Evolutionary conservation across 2,329 filamentous ascomycete species (phyloP).

Genomic region (Amauroascus niger): DNA sequence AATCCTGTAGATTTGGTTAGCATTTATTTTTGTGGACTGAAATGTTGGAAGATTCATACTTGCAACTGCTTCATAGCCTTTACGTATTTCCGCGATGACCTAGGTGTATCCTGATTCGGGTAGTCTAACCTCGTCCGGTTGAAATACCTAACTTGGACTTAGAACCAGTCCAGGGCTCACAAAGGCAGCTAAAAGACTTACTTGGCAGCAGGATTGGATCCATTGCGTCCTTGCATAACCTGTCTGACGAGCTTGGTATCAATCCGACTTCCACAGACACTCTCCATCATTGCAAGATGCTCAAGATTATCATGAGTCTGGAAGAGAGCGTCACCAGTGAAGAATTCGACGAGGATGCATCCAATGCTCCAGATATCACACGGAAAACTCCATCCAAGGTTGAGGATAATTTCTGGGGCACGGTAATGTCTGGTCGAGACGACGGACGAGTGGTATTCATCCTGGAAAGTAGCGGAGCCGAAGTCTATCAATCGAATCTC

Average conservation of each 20-base stretch:
- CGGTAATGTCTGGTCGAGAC: constrained; percentile 59
- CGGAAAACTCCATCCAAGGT: constrained; percentile 58
- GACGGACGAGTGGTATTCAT: constrained; percentile 59
- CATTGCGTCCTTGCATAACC: constrained; percentile 42
- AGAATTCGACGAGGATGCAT: constrained; percentile 59
- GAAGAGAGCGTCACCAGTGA: constrained; percentile 58
- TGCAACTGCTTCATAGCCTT: constrained; percentile 56
- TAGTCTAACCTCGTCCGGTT: constrained; percentile 50
- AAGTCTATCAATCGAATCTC: constrained; percentile 61
- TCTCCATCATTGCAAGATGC: constrained; percentile 61
- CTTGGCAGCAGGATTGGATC: constrained; percentile 47
- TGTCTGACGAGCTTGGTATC: constrained; percentile 47
- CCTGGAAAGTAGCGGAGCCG: constrained; percentile 58
- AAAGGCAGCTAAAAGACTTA: constrained; percentile 29
- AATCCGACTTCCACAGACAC: constrained; percentile 48
- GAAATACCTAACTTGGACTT: constrained; percentile 43
- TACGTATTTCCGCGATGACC: constrained; percentile 56
- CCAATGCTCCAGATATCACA: constrained; percentile 63
- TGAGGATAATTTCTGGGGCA: constrained; percentile 58
- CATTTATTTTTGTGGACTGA: background rate
- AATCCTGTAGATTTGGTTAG: constrained; percentile 42
- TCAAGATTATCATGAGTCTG: constrained; percentile 60
- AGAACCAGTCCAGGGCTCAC: constrained; percentile 21
- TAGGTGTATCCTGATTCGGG: constrained; percentile 53
- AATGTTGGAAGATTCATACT: constrained; percentile 19